Percentiles rank a stretch among this genome's conserved stretches.
phyloP scores from a whole-genome alignment of 805 yeast genomes.

The Monosporozyma unispora region DNA sequence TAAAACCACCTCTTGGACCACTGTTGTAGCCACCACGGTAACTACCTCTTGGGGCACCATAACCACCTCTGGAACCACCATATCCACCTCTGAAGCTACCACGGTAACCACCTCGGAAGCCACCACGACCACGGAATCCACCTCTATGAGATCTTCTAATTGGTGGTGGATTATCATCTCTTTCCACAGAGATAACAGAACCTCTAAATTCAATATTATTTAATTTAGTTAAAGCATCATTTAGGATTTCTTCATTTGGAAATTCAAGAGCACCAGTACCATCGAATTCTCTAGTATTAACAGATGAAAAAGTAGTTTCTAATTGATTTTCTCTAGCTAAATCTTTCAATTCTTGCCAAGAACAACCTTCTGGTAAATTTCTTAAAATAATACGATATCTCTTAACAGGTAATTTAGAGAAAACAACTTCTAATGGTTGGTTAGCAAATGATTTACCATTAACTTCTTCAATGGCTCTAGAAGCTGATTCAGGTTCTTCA shows the following conservation, averaged over 20 bases:
- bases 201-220: slow-evolving; percentile 69
- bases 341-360: slow-evolving; percentile 89
- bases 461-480: slow-evolving; percentile 64
- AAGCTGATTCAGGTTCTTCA: slow-evolving; percentile 61
- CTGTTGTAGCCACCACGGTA: slow-evolving; percentile 36
- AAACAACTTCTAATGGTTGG: slow-evolving; percentile 38
- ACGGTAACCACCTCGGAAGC: slow-evolving; percentile 40
- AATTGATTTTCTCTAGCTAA: slow-evolving; percentile 69
- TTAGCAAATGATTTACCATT: slow-evolving; percentile 61
- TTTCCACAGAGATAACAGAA: slow-evolving; percentile 60
- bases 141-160: slow-evolving; percentile 40
- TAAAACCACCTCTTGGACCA: slow-evolving; percentile 35
- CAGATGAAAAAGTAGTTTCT: slow-evolving; percentile 52
- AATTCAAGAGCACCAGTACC: slow-evolving; percentile 41
- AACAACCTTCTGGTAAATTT: slow-evolving; percentile 64
- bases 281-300: slow-evolving; percentile 37
- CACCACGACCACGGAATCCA: slow-evolving; percentile 40
- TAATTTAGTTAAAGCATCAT: slow-evolving; percentile 61
- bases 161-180: slow-evolving; percentile 53
- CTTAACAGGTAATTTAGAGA: slow-evolving; percentile 46
- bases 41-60: slow-evolving; percentile 32
- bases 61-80: slow-evolving; percentile 38
- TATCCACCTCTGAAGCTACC: slow-evolving; percentile 33
- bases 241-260: slow-evolving; percentile 63
- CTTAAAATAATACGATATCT: slow-evolving; percentile 63